Conservation (phyloP, 345 rosid species). For the Trapa bicornis region DNA sequence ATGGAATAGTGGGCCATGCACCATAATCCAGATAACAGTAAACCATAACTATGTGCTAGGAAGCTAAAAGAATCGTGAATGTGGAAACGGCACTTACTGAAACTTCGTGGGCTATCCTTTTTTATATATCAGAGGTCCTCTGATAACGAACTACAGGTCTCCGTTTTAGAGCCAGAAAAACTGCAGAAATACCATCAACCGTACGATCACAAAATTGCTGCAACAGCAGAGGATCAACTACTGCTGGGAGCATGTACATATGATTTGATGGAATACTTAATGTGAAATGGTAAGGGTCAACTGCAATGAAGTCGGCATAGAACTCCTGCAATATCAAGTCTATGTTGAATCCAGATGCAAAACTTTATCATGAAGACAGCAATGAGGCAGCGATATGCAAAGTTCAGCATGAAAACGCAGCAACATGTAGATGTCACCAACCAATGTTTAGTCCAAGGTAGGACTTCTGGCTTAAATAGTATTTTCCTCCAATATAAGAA, state of each 20-base stretch:
- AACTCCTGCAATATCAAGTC: slow-evolving; percentile 59
- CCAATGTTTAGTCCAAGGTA: not conserved
- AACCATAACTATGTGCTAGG: not conserved
- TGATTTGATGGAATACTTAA: slow-evolving; percentile 72
- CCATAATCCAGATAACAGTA: not conserved
- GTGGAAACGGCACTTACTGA: slow-evolving; percentile 40
- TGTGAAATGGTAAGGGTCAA: slow-evolving; percentile 82
- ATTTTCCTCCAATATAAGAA: not conserved
- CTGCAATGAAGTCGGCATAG: slow-evolving; percentile 86
- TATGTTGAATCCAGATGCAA: slow-evolving; percentile 8
- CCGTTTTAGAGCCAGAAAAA: slow-evolving; percentile 78
- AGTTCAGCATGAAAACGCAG: not conserved
- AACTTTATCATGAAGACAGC: slow-evolving; percentile 1
- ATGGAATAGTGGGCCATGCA: not conserved
- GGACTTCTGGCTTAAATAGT: not conserved
- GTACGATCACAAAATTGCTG: slow-evolving; percentile 76
- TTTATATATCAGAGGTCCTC: slow-evolving; percentile 87
- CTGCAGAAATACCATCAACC: slow-evolving; percentile 78
- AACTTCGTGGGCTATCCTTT: slow-evolving; percentile 92
- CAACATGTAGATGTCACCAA: not conserved
- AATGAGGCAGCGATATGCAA: not conserved
- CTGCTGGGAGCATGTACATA: slow-evolving; percentile 91
- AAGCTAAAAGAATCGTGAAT: not conserved
- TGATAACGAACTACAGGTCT: slow-evolving; percentile 92
- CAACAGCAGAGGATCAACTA: slow-evolving; percentile 78